A percentile compares a stretch with the other conserved stretches of the same genome.
phyloP scores from a whole-genome alignment of 441 rosid species.

The Populus hybrid region DNA sequence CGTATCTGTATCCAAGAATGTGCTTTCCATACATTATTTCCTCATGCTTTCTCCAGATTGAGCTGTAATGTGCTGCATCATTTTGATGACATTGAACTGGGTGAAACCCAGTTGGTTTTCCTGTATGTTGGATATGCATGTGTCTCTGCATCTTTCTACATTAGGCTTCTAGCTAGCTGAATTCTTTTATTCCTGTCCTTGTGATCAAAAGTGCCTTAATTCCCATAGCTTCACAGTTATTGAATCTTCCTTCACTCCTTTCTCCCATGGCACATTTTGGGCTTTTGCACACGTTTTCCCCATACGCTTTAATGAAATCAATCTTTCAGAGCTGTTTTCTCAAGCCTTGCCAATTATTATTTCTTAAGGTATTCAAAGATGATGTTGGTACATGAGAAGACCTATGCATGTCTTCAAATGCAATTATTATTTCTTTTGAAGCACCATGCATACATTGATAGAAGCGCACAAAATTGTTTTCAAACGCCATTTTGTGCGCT shows the following conservation, averaged over 20 bases:
- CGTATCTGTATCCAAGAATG: neutral
- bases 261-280: neutral
- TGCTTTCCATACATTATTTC: neutral
- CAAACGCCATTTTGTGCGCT: neutral
- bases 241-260: neutral
- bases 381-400: neutral
- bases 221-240: neutral
- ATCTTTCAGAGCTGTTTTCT: neutral
- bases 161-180: neutral
- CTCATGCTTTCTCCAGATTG: neutral
- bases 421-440: too few species aligned
- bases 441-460: too few species aligned
- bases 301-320: neutral
- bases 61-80: neutral
- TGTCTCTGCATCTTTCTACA: neutral
- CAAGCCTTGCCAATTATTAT: neutral
- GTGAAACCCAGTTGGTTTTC: neutral
- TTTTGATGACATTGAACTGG: neutral
- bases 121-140: neutral
- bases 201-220: neutral
- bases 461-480: too few species aligned
- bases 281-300: neutral
- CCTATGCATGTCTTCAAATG: too few species aligned
- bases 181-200: too few species aligned
- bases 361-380: neutral